phyloP scores from a whole-genome alignment of 179 eudicot species.

The Silene noctiflora region DNA sequence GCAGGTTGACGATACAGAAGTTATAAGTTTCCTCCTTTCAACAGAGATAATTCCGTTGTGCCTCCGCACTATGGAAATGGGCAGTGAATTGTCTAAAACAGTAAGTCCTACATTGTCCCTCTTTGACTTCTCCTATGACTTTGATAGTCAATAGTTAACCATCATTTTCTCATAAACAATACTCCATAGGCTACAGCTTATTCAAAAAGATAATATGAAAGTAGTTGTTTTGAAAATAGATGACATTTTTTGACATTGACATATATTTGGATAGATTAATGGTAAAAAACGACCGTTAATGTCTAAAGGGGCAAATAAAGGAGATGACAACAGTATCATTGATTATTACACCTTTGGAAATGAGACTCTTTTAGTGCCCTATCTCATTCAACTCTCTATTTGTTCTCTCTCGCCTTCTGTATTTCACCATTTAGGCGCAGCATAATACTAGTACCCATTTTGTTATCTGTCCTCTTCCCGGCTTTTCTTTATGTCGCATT shows the following conservation, averaged over 20 bases:
- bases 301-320: no score
- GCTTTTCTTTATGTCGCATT: not conserved
- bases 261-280: not conserved
- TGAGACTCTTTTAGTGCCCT: no score
- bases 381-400: not conserved
- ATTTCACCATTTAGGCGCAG: not conserved
- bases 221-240: not conserved
- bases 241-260: not conserved
- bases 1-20: constrained; percentile 94
- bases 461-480: not conserved
- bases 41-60: constrained; percentile 96
- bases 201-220: not conserved
- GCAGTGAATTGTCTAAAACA: constrained; percentile 93
- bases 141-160: not conserved
- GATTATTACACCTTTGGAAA: not conserved
- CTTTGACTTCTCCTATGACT: not conserved
- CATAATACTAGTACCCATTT: not conserved
- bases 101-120: constrained; percentile 34
- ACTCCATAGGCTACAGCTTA: not conserved
- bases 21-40: constrained; percentile 78
- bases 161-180: not conserved
- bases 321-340: not conserved
- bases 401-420: not conserved
- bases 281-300: not conserved
- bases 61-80: constrained; percentile 98